Evolutionary conservation across 768 basidiomycete species (phyloP), one percentile per base, ranked within the genome.

Genomic region (Symmetrospora coprosmae): DNA sequence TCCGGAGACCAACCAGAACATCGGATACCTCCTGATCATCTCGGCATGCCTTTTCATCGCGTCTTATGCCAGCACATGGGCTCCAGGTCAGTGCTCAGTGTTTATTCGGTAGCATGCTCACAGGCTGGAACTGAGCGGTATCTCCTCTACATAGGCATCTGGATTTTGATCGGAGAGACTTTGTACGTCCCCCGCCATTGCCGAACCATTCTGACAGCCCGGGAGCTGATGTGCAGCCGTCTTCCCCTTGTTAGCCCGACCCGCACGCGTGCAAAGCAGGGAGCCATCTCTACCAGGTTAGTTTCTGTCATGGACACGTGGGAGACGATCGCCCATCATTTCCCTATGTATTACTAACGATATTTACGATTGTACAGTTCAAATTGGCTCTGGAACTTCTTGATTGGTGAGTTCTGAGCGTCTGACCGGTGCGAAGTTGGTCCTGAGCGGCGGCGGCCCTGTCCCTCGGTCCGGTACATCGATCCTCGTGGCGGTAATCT

Each of bases 11-110:
- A 74, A 81, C 69, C 64, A 74, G 38, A 68, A 64, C 11, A 79
- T 82, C 50, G 83, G 83, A 46, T 78, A 77, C 66, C 72, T 82
- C 45, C 79, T 82, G 79, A 82, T 82, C 55, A 78, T 83, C 66
- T 76, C 78, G 30, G 81, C 83, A 0, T 84, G 81, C 66, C 68
- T 85, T 68, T 85, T 85, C 72, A 84, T 85, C 68, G 71, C 80
- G 43, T 83, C 83, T 6, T 84, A 79, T 66, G 82, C 84, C 4
- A 80, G 75, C 74, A 84, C 83, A 21, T 82, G 81, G 82, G 81
- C 13, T 11, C 11, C 17, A 14, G 13, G 23, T 47, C 11, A 13
- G 23, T 21, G 11, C 13, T 17, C 23, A 21, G 17, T 13, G 16
- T 47, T 47, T 27, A 47, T 11, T 11, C n/a, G n/a, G n/a, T n/a